phyloP scores from a whole-genome alignment of 768 basidiomycete species.

The Russula ochroleuca region DNA sequence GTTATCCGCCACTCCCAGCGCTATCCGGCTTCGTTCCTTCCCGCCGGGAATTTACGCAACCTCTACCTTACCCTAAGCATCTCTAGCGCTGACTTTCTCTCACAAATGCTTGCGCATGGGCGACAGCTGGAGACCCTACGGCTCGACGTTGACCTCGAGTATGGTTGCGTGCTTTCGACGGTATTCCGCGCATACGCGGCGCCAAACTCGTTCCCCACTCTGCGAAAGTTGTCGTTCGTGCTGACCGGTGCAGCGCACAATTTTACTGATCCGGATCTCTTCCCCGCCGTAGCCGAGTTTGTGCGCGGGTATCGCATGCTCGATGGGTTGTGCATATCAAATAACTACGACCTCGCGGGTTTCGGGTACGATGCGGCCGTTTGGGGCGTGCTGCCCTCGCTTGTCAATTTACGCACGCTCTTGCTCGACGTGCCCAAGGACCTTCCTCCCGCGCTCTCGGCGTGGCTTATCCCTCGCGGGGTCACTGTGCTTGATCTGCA shows the following conservation, averaged over 20 bases:
- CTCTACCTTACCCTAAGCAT: slow-evolving; percentile 56
- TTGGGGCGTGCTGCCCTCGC: slow-evolving; percentile 65
- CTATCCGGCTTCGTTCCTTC: slow-evolving; percentile 51
- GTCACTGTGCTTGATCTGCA: slow-evolving; percentile 49
- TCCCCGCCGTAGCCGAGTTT: slow-evolving; percentile 66
- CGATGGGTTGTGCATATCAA: slow-evolving; percentile 49
- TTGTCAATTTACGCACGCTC: slow-evolving; percentile 49
- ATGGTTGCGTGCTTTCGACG: slow-evolving; percentile 37
- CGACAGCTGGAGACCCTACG: slow-evolving; percentile 60
- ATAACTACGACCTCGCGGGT: slow-evolving; percentile 39
- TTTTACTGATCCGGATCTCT: slow-evolving; percentile 54
- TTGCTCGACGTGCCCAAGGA: slow-evolving; percentile 62
- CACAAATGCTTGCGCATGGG: slow-evolving; percentile 57
- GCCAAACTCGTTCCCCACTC: slow-evolving; percentile 48
- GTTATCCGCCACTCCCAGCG: slow-evolving; percentile 21
- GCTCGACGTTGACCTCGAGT: slow-evolving; percentile 48
- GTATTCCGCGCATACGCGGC: slow-evolving; percentile 43
- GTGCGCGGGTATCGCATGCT: slow-evolving; percentile 52
- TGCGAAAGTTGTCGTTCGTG: slow-evolving; percentile 57
- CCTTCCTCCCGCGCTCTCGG: slow-evolving; percentile 56
- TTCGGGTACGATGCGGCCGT: slow-evolving; percentile 64
- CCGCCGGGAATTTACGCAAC: slow-evolving; percentile 59
- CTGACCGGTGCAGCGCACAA: slow-evolving; percentile 30
- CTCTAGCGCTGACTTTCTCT: slow-evolving; percentile 46
- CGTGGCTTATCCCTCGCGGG: slow-evolving; percentile 57